Conservation (phyloP, 257 asterid genomes). For the Marsdenia floribunda region DNA sequence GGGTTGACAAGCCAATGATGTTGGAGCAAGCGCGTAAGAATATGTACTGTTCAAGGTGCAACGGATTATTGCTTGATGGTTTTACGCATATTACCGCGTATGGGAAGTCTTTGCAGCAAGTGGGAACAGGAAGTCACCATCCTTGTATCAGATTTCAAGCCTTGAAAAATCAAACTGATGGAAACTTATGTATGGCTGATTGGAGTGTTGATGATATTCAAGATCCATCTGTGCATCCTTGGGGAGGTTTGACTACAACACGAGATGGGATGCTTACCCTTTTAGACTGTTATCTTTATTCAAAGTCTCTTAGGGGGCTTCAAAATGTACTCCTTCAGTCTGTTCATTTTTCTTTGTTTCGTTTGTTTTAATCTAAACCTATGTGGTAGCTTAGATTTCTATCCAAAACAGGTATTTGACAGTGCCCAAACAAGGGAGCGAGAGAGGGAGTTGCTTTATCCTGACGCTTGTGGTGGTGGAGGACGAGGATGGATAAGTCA, state of each 20-base stretch:
- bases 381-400: conserved; percentile 20
- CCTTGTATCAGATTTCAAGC: conserved; percentile 30
- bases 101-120: conserved; percentile 86
- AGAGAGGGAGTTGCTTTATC: conserved; percentile 88
- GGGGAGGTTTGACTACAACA: conserved; percentile 92
- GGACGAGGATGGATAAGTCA: conserved; percentile 99
- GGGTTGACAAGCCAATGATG: conserved; percentile 81
- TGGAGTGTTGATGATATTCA: conserved; percentile 61
- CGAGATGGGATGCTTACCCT: conserved; percentile 85
- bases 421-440: conserved; percentile 95
- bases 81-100: conserved; percentile 84
- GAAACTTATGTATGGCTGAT: conserved; percentile 31
- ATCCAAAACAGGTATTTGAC: conserved; percentile 73
- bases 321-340: conserved; percentile 58
- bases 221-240: conserved; percentile 92
- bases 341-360: conserved; percentile 3
- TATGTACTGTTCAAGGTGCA: conserved; percentile 98
- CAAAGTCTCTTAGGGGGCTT: conserved; percentile 76
- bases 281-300: conserved; percentile 68
- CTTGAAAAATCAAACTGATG: conserved; percentile 38
- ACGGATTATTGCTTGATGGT: conserved; percentile 91
- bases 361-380: not conserved
- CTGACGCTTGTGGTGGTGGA: conserved; percentile 99
- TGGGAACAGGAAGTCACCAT: conserved; percentile 36
- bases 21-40: conserved; percentile 97